Conservation (phyloP, 805 yeast species). For the Limtongozyma cylindracea region DNA sequence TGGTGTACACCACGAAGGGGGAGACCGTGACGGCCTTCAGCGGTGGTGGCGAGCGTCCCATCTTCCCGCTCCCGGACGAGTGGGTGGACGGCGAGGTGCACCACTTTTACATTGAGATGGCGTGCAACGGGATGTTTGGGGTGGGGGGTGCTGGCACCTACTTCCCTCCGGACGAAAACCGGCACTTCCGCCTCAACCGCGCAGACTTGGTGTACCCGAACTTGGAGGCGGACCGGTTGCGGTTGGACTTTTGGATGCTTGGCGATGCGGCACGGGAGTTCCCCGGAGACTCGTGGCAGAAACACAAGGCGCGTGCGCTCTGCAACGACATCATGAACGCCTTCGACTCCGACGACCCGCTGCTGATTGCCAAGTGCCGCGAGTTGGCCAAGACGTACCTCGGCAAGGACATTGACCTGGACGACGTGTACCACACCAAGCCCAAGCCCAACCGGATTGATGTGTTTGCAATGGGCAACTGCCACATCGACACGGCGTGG, state of each 20-base stretch:
- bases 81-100: constrained; percentile 23
- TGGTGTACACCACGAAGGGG: constrained; percentile 45
- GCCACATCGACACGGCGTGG: constrained; percentile 98
- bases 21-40: constrained; percentile 64
- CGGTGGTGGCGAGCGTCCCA: constrained; percentile 61
- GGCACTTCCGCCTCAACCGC: constrained; percentile 35
- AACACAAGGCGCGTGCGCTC: constrained; percentile 57
- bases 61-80: constrained; percentile 32
- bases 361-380: constrained; percentile 35
- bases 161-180: constrained; percentile 53
- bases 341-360: constrained; percentile 48
- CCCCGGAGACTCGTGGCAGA: constrained; percentile 31
- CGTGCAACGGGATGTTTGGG: constrained; percentile 91
- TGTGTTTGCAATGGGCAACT: constrained; percentile 77
- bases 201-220: constrained; percentile 74
- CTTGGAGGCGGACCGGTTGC: constrained; percentile 51
- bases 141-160: constrained; percentile 32
- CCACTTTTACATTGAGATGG: constrained; percentile 61
- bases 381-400: constrained; percentile 33
- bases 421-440: constrained; percentile 18
- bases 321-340: constrained; percentile 63
- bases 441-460: constrained; percentile 18
- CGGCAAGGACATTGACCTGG: constrained; percentile 40
- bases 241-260: constrained; percentile 66
- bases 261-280: constrained; percentile 84